These are phyloP conservation scores for Leishmania tarentolae DNA, from an alignment of 208 protist genomes.

Conservation along the genomic window DNA sequence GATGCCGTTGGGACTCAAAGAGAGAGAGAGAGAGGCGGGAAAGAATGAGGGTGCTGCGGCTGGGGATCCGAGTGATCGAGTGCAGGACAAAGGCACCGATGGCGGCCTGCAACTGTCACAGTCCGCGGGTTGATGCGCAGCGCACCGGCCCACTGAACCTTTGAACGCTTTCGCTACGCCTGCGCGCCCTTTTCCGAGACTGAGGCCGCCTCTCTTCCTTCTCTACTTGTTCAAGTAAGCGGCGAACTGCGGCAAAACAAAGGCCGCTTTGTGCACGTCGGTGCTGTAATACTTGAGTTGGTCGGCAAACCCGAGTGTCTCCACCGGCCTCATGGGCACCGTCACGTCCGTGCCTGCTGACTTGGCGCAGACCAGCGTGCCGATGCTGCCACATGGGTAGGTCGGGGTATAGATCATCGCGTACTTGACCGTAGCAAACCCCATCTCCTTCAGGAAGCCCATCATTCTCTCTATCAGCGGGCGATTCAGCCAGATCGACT, in stretches of 20 bases:
- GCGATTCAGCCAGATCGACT: constrained; percentile 94
- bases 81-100: neutral
- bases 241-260: constrained; percentile 82
- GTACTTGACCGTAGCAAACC: constrained; percentile 90
- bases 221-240: constrained; percentile 62
- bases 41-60: too few relatives aligned
- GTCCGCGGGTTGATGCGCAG: neutral
- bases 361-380: constrained; percentile 86
- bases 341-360: constrained; percentile 52
- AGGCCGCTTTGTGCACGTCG: constrained; percentile 79
- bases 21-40: too few relatives aligned
- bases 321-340: constrained; percentile 67
- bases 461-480: constrained; percentile 91
- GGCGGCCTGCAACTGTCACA: neutral
- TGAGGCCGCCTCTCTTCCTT: neutral
- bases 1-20: too few relatives aligned
- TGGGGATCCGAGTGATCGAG: neutral
- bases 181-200: neutral
- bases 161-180: neutral
- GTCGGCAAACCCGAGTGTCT: constrained; percentile 66
- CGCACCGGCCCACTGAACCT: neutral
- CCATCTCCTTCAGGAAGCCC: constrained; percentile 74
- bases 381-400: constrained; percentile 94
- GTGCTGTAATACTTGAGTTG: constrained; percentile 89
- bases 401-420: constrained; percentile 93